A percentile compares a stretch with the other conserved stretches of the same genome.
Evolutionary conservation across 768 basidiomycete species (phyloP).

Genomic region (Kwoniella pini): DNA sequence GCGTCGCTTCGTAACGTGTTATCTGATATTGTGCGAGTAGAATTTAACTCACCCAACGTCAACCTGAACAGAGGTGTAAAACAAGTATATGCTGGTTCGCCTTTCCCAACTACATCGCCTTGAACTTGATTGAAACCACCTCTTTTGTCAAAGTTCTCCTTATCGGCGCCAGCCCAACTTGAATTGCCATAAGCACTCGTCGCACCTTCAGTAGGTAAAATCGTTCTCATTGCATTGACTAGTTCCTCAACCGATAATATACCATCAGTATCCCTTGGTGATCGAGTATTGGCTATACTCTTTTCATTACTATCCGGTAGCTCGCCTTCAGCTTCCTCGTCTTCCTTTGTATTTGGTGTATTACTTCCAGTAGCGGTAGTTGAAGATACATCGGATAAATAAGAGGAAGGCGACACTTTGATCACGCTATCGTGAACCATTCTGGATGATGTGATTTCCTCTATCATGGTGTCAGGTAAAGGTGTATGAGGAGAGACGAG

Average conservation of each 20-base stretch:
- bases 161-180: constrained; percentile 14
- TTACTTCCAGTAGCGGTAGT: constrained; percentile 13
- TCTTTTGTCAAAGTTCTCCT: constrained; percentile 62
- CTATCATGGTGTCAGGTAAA: constrained; percentile 62
- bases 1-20: too few relatives aligned
- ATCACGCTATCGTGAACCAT: constrained; percentile 55
- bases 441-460: constrained; percentile 63
- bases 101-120: constrained; percentile 47
- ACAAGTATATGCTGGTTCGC: constrained; percentile 82
- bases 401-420: constrained; percentile 26
- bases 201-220: constrained; percentile 50
- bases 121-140: constrained; percentile 34
- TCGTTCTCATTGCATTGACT: constrained; percentile 57
- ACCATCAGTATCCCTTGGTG: constrained; percentile 65
- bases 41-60: constrained; percentile 64
- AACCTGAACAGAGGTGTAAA: constrained; percentile 85
- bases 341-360: constrained; percentile 53
- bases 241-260: constrained; percentile 68
- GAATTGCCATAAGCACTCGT: constrained; percentile 67
- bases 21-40: too few relatives aligned
- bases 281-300: constrained; percentile 72
- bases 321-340: constrained; percentile 48
- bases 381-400: constrained; percentile 26
- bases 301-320: constrained; percentile 32
- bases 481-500: constrained; percentile 61